Evolutionary conservation across 257 asterid genomes (phyloP).

Genomic region (Solanum sitiens): DNA sequence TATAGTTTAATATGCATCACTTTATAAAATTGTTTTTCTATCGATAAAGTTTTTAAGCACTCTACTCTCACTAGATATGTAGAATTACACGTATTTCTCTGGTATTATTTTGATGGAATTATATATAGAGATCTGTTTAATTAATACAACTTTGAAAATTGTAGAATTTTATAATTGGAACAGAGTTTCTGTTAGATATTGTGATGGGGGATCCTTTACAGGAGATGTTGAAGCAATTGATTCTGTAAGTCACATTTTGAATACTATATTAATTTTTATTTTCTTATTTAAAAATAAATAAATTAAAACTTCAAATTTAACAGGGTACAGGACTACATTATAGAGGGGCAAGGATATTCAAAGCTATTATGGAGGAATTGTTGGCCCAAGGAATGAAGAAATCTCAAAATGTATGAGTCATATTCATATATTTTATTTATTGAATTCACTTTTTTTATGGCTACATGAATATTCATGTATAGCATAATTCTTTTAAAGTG

Average conservation of each 20-base stretch:
- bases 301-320: neutral
- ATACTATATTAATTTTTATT: no score
- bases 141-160: neutral
- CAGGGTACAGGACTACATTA: neutral
- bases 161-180: slow-evolving; percentile 89
- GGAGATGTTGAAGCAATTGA: slow-evolving; percentile 54
- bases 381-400: neutral
- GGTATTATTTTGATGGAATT: no score
- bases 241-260: neutral
- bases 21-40: no score
- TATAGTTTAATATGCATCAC: no score
- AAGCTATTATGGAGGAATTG: neutral
- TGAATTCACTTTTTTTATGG: no score
- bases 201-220: slow-evolving; percentile 91
- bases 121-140: neutral
- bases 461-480: neutral
- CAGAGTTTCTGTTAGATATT: slow-evolving; percentile 76
- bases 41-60: slow-evolving; percentile 11
- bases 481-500: neutral
- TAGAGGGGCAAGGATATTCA: slow-evolving; percentile 3
- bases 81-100: neutral
- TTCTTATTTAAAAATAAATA: no score
- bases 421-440: neutral
- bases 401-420: neutral
- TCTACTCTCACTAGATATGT: neutral